Evolutionary conservation across 1,284 basidiomycete species (phyloP).

Genomic region (Ustilago vetiveriae): DNA sequence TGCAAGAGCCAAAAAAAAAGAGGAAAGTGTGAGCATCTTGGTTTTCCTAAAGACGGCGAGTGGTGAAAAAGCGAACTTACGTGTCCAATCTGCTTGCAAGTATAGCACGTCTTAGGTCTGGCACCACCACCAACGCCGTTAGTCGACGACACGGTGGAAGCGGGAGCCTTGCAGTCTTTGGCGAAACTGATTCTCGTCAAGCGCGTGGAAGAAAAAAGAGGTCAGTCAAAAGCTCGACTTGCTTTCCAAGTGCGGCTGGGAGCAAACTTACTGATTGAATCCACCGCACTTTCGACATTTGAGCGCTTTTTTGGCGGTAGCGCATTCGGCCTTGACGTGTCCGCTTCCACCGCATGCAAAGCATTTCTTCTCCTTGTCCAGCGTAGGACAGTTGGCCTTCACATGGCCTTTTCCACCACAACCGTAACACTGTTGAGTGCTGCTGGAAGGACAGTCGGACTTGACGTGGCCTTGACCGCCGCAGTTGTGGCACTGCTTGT

Average conservation of each 20-base stretch:
- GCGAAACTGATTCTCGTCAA: constrained; percentile 9
- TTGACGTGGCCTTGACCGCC: constrained; percentile 44
- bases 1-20: neutral
- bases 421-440: constrained; percentile 16
- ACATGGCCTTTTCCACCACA: constrained; percentile 29
- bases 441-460: constrained; percentile 35
- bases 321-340: constrained; percentile 11
- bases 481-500: constrained; percentile 55
- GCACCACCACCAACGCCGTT: too few relatives aligned
- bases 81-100: constrained; percentile 21
- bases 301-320: constrained; percentile 5
- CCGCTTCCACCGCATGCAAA: constrained; percentile 20
- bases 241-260: too few relatives aligned
- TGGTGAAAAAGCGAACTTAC: too few relatives aligned
- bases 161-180: constrained; percentile 30
- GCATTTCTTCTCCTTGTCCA: constrained; percentile 10
- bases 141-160: too few relatives aligned
- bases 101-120: neutral
- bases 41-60: too few relatives aligned
- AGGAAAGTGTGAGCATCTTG: neutral
- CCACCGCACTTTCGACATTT: constrained; percentile 36
- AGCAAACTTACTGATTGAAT: constrained; percentile 31
- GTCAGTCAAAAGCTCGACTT: too few relatives aligned
- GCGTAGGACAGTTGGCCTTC: constrained; percentile 16
- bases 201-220: too few relatives aligned